Evolutionary conservation across 352 stramenopile genomes (phyloP), one percentile per base, ranked within the genome.

Genomic region (Pythium brassicae): DNA sequence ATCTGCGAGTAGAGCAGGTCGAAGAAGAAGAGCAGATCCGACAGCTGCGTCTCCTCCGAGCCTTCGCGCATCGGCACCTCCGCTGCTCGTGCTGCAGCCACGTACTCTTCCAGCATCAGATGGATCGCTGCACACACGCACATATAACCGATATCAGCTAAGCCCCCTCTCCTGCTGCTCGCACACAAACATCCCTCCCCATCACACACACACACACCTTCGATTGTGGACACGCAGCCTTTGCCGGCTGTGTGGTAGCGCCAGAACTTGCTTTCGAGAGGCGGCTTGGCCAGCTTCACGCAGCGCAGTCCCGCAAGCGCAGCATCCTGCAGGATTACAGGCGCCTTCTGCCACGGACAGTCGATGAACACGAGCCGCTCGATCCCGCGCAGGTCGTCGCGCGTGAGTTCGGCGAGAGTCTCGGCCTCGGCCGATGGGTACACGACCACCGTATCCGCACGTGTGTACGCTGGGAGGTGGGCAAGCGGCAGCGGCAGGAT

Each of bases 181-280:
- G 32, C 32, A n/a, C n/a, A n/a, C n/a, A n/a, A n/a, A n/a, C n/a
- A n/a, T n/a, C 32, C 32, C 19, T 10, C 5, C 14, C 19, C 49
- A 62, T 43, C 20, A 26, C 37, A 59, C 65, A 19, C 20, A 59
- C 20, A 32, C n/a, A 4, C 32, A 91, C 85, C 85, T 95, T 95
- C 85, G 60, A 95, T 95, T 0, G 85, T 95, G 9, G 85, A 95
- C n/a, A 95, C 81, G 29, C 85, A 95, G 19, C 85, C 85, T 7
- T 79, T 80, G 47, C 85, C 85, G 23, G 83, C 84, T 54, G 88
- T 82, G 63, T 95, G 85, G 62, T 95, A 95, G 39, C 85, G 76
- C 85, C 85, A 95, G 60, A 93, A 95, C 46, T 89, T 91, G 75
- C 83, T 93, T 51, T 95, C 74, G 1, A 78, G 65, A 2, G 85